These are phyloP conservation scores for Claviceps sp. DNA, from an alignment of 2,329 filamentous ascomycete species.

Conservation along the genomic window DNA sequence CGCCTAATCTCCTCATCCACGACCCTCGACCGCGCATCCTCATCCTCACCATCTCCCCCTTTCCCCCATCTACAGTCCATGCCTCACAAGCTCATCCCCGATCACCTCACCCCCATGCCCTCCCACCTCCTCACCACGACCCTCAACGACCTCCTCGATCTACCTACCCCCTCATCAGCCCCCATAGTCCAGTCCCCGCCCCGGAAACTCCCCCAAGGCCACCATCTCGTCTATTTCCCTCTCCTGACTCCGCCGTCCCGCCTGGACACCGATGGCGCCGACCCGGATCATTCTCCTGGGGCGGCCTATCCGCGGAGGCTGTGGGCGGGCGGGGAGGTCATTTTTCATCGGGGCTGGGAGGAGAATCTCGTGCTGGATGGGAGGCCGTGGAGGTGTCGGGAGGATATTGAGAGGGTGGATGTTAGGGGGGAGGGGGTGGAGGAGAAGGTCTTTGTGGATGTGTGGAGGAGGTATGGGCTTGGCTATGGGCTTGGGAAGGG, in stretches of 20 bases:
- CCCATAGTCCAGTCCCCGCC: conserved; percentile 13
- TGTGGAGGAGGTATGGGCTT: conserved; percentile 31
- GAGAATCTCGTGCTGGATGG: conserved; percentile 24
- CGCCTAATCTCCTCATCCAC: not conserved
- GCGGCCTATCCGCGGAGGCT: conserved; percentile 60
- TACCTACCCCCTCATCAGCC: conserved; percentile 3
- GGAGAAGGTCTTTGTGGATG: conserved; percentile 38
- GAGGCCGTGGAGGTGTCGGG: conserved; percentile 27
- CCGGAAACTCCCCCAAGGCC: conserved; percentile 44
- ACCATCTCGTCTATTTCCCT: conserved; percentile 84
- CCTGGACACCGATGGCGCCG: conserved; percentile 73
- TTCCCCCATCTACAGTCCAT: not conserved
- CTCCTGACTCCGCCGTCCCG: conserved; percentile 45
- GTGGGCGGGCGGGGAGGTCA: conserved; percentile 74
- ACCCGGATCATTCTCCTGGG: conserved; percentile 64
- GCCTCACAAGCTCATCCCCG: conserved; percentile 23
- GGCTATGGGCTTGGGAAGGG: conserved; percentile 5
- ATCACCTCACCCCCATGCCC: conserved; percentile 40
- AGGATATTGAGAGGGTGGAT: conserved; percentile 28
- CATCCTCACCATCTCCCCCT: not conserved
- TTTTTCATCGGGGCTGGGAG: conserved; percentile 29
- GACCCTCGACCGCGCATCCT: not conserved
- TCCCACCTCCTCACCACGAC: conserved; percentile 53
- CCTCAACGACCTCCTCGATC: conserved; percentile 40
- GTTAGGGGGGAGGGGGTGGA: conserved; percentile 19